phyloP scores from a whole-genome alignment of 257 asterid species.

The Ilex aquifolium region DNA sequence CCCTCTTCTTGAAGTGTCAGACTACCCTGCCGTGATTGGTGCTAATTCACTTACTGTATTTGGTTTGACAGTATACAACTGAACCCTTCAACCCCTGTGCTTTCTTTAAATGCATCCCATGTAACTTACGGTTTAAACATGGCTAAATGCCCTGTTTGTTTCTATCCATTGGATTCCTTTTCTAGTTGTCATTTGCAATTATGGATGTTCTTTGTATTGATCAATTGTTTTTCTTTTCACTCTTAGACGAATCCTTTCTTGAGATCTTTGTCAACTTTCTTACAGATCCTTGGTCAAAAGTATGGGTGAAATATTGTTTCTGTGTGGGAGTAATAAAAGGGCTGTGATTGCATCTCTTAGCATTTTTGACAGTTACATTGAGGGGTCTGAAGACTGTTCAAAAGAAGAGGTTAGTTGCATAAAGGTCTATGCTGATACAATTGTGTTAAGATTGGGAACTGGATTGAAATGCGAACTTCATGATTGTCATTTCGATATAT shows the following conservation, averaged over 20 bases:
- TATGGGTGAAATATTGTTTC: conserved; percentile 90
- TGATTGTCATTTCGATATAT: too few species aligned
- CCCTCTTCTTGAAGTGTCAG: too few species aligned
- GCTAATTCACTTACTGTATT: too few species aligned
- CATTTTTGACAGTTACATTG: conserved; percentile 31
- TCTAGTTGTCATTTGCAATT: not conserved
- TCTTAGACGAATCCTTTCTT: not conserved
- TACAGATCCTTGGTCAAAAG: conserved; percentile 87
- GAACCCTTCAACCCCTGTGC: too few species aligned
- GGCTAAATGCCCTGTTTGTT: too few species aligned
- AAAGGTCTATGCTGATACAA: not conserved
- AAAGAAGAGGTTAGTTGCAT: conserved; percentile 59
- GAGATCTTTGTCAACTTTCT: conserved; percentile 1
- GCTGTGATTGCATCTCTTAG: conserved; percentile 67
- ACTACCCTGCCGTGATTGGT: too few species aligned
- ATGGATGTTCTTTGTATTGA: not conserved
- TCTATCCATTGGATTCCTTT: too few species aligned
- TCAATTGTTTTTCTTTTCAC: conserved; percentile 3
- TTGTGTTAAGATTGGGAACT: too few species aligned
- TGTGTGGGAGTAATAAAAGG: conserved; percentile 68
- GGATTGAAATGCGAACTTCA: too few species aligned
- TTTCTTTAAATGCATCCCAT: too few species aligned
- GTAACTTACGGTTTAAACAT: too few species aligned
- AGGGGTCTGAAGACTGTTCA: conserved; percentile 33
- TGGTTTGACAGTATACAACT: too few species aligned